A percentile compares a stretch with the other conserved stretches of the same genome.
Conservation (phyloP, 345 rosid genomes). For the Viola odorata region DNA sequence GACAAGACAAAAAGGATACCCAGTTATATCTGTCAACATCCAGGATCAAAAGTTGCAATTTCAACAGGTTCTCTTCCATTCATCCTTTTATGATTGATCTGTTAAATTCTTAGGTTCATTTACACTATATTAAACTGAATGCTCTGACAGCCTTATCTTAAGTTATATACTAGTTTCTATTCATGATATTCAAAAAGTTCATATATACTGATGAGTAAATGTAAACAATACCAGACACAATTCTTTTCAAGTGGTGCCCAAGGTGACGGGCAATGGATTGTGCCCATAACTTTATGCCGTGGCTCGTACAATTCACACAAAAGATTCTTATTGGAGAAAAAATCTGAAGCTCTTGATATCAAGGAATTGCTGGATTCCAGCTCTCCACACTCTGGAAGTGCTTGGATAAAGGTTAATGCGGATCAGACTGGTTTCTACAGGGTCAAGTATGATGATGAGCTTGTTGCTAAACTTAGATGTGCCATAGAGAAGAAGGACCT, state of each 20-base stretch:
- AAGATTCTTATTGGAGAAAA: constrained; percentile 66
- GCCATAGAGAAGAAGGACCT: constrained; percentile 67
- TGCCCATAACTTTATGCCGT: constrained; percentile 76
- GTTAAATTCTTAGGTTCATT: too few relatives aligned
- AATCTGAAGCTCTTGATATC: constrained; percentile 44
- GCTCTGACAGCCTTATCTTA: too few relatives aligned
- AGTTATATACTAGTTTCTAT: too few relatives aligned
- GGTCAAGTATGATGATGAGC: constrained; percentile 82
- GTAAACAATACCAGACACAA: constrained; percentile 55
- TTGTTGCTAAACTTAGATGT: constrained; percentile 61
- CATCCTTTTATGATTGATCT: too few relatives aligned
- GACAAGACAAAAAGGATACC: constrained; percentile 91
- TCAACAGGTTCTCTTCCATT: constrained; percentile 57
- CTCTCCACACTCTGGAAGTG: constrained; percentile 7
- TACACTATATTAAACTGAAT: too few relatives aligned
- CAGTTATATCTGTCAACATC: constrained; percentile 67
- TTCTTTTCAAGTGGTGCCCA: constrained; percentile 73
- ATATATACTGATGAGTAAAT: constrained; percentile 12
- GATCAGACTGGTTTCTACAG: constrained; percentile 88
- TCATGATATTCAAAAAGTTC: too few relatives aligned
- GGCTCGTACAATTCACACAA: constrained; percentile 64
- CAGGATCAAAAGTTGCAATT: constrained; percentile 72
- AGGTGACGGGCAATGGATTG: constrained; percentile 96
- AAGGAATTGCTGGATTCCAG: constrained; percentile 34
- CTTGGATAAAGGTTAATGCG: constrained; percentile 81